Conservation (phyloP, 345 rosid species). For the Aquilaria malaccensis region DNA sequence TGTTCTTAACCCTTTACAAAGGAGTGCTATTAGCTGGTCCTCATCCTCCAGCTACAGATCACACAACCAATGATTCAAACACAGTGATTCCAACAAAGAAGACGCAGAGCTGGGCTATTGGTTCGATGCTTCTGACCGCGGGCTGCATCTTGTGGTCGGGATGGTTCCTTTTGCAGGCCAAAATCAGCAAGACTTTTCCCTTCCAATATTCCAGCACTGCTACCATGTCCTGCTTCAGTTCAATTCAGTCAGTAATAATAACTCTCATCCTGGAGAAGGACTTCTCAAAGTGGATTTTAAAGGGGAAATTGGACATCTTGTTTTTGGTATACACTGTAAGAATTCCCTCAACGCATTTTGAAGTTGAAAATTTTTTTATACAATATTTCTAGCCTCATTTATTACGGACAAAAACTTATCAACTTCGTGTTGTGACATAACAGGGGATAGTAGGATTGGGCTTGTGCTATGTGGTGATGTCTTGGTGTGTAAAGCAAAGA, state of each 20-base stretch:
- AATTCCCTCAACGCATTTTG: neutral
- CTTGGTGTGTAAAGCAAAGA: constrained; percentile 39
- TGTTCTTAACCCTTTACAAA: constrained; percentile 41
- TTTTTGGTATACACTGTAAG: constrained; percentile 36
- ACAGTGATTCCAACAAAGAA: constrained; percentile 4
- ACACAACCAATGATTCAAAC: neutral
- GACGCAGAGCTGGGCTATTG: constrained; percentile 35
- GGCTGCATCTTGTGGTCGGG: constrained; percentile 30
- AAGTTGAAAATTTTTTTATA: no score
- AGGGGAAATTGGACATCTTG: constrained; percentile 31
- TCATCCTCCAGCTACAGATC: constrained; percentile 9
- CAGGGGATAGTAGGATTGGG: constrained; percentile 39
- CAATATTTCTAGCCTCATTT: neutral
- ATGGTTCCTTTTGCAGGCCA: constrained; percentile 56
- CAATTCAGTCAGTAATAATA: constrained; percentile 43
- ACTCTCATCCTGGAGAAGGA: constrained; percentile 28
- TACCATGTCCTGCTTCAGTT: constrained; percentile 42
- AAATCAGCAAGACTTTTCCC: constrained; percentile 38
- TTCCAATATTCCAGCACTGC: constrained; percentile 60
- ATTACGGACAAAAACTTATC: no score
- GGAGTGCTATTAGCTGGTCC: constrained; percentile 35
- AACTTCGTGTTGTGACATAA: no score
- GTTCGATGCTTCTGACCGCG: constrained; percentile 29
- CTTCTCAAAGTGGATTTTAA: constrained; percentile 35
- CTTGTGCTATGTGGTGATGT: constrained; percentile 30